Base-by-base conservation (phyloP, 2,329 filamentous ascomycete species). In the Setomelanomma holmii region DNA sequence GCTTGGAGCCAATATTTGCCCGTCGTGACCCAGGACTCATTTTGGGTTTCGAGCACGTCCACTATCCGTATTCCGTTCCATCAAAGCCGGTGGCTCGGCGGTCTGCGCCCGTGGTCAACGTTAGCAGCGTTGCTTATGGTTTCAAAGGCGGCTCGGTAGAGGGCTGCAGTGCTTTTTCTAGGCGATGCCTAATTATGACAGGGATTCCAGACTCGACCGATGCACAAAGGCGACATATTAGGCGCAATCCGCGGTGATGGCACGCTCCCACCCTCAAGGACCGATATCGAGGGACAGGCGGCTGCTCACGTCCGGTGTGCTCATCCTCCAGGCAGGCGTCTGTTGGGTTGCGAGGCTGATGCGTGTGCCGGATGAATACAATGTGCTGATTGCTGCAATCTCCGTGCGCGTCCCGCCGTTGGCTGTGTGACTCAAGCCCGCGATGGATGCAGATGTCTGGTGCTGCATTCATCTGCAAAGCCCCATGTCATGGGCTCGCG, bases 371-470 rank as follows among this genome's bases (percentile, higher is more conserved):
- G 49, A 49, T 55, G 60, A 56, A 62, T 58, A 58, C 53, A 45
- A 47, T 47, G 51, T 49, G 56, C 59, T 63, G 64, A 66, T 66
- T 67, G 68, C 60, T 60, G 67, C 67, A 73, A 71, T 71, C 59
- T 72, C 69, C 61, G 68, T 61, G 40, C 53, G 40, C 30, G 56
- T 52, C 55, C 54, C 60, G 62, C 68, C 63, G 67, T 72, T 73
- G 67, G 60, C 53, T 59, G 66, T 66, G 59, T 60, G 58, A 64
- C 63, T 56, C 45, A 50, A 46, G 56, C 47, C 40, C 45, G 53
- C 48, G 57, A 53, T 58, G 61, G 55, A 53, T 57, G 61, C 60
- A 63, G 49, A 57, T 53, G 45, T 64, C 57, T 61, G 61, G 63
- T 66, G 54, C 63, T 64, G 66, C 63, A 61, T 61, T 52, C 56